Evolutionary conservation across 129 eudicot genomes (phyloP).

Genomic region (Chrysanthemum lavandulifolium): DNA sequence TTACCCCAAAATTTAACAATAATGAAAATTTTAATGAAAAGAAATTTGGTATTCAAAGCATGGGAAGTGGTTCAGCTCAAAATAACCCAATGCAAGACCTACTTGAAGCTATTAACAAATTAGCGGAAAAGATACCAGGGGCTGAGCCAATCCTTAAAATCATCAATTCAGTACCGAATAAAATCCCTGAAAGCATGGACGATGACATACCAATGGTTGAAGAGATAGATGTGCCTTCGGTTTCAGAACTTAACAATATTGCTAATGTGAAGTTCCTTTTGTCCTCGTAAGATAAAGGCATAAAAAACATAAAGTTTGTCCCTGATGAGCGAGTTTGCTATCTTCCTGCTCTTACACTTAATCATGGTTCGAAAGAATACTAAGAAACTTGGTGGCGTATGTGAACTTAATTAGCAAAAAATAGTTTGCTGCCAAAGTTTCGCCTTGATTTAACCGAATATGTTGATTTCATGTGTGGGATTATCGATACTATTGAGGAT

Average conservation of each 20-base stretch:
- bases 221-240: slow-evolving; percentile 58
- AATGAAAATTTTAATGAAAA: not conserved
- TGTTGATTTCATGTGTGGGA: slow-evolving; percentile 58
- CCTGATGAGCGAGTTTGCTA: slow-evolving; percentile 11
- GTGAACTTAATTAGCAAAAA: slow-evolving; percentile 27
- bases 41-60: not conserved
- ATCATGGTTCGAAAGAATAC: slow-evolving; percentile 38
- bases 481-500: slow-evolving; percentile 40
- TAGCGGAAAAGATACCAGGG: not conserved
- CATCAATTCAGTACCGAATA: not conserved
- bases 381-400: slow-evolving; percentile 53
- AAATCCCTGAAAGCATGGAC: not conserved
- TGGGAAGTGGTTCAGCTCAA: not conserved
- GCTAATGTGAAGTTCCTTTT: slow-evolving; percentile 36
- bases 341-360: slow-evolving; percentile 37
- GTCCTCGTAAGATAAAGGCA: slow-evolving; percentile 17
- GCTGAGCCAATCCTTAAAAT: slow-evolving; percentile 20
- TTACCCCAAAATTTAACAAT: too few relatives aligned
- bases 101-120: slow-evolving; percentile 14
- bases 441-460: slow-evolving; percentile 39
- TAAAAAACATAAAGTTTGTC: slow-evolving; percentile 24
- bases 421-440: slow-evolving; percentile 17
- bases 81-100: slow-evolving; percentile 9
- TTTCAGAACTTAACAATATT: slow-evolving; percentile 24
- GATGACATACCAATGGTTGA: not conserved